Percentiles rank a stretch among this genome's conserved stretches.
Evolutionary conservation across 2,329 filamentous ascomycete species (phyloP).

Genomic region (Xylariaceae sp.): DNA sequence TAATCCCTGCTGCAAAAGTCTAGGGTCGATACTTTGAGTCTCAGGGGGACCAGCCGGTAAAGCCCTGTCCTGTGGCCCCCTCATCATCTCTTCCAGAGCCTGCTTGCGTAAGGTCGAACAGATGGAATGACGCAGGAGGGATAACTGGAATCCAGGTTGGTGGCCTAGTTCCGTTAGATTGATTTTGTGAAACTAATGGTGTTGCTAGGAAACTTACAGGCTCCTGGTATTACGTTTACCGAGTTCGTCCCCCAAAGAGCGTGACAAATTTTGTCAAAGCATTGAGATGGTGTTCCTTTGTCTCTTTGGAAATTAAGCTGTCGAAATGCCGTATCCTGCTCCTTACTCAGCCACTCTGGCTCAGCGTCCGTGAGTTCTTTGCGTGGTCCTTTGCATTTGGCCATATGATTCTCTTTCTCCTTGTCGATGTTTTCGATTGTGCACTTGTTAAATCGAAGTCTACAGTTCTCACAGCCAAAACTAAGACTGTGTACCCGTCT

Average conservation of each 20-base stretch:
- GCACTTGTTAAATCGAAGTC: constrained; percentile 10
- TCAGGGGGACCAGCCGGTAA: not conserved
- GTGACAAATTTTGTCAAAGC: constrained; percentile 19
- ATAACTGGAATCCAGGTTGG: constrained; percentile 13
- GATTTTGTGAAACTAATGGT: not conserved
- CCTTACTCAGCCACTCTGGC: constrained; percentile 17
- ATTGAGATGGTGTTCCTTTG: constrained; percentile 6
- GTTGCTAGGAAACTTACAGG: constrained; percentile 7
- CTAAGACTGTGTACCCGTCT: constrained; percentile 18
- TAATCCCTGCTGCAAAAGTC: constrained; percentile 4
- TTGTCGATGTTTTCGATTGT: constrained; percentile 7
- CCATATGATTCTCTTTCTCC: constrained; percentile 15
- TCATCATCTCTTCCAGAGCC: not conserved
- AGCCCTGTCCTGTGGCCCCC: not conserved
- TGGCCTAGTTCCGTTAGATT: constrained; percentile 11
- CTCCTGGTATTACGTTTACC: constrained; percentile 5
- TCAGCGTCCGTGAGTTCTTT: constrained; percentile 5
- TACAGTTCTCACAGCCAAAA: constrained; percentile 18
- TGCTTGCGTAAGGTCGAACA: no score
- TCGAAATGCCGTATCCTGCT: constrained; percentile 13
- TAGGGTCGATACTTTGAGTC: constrained; percentile 3
- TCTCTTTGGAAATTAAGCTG: constrained; percentile 18
- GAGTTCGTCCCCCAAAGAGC: constrained; percentile 11
- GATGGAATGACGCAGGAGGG: not conserved
- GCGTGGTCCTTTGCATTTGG: not conserved